phyloP scores from a whole-genome alignment of 768 basidiomycete genomes.

The Gyrodon lividus region DNA sequence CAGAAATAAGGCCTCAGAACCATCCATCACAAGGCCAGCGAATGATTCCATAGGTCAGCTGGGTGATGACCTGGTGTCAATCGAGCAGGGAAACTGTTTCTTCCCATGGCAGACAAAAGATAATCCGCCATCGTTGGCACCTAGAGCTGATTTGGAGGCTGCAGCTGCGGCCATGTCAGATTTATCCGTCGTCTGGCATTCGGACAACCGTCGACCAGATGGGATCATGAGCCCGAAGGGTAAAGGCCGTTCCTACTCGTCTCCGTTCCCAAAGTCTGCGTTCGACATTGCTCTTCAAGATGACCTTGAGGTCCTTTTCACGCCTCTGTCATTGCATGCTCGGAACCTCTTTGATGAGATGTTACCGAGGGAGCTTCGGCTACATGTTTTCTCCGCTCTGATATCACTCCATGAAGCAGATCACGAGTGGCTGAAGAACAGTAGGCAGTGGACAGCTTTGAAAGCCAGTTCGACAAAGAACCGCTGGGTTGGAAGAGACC shows the following conservation, averaged over 20 bases:
- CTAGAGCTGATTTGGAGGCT: slow-evolving; percentile 15
- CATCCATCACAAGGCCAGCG: slow-evolving; percentile 5
- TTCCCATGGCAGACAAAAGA: slow-evolving; percentile 45
- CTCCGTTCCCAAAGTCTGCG: slow-evolving; percentile 58
- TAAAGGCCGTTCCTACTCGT: slow-evolving; percentile 64
- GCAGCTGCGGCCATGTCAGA: slow-evolving; percentile 6
- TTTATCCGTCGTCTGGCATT: slow-evolving; percentile 9
- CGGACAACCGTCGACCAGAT: slow-evolving; percentile 17
- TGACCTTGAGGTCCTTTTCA: slow-evolving; percentile 48
- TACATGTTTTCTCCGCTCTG: slow-evolving; percentile 57
- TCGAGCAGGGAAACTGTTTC: slow-evolving; percentile 36
- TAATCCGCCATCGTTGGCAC: slow-evolving; percentile 12
- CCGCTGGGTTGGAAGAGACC: slow-evolving; percentile 75
- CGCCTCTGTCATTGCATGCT: slow-evolving; percentile 44
- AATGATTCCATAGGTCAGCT: slow-evolving; percentile 9
- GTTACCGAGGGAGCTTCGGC: slow-evolving; percentile 69
- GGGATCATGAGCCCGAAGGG: slow-evolving; percentile 33
- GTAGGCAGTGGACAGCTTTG: slow-evolving; percentile 56
- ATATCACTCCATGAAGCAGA: slow-evolving; percentile 61
- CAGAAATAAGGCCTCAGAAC: slow-evolving; percentile 35
- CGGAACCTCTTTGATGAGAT: slow-evolving; percentile 65
- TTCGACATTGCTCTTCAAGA: slow-evolving; percentile 55
- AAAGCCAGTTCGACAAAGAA: slow-evolving; percentile 61
- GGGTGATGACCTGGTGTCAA: slow-evolving; percentile 18
- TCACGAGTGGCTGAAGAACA: slow-evolving; percentile 41